Percentiles rank a stretch among this genome's conserved stretches.
These are phyloP conservation scores for Aureobasidium sp. DNA, from an alignment of 2,329 filamentous ascomycete species.

Conservation along the genomic window DNA sequence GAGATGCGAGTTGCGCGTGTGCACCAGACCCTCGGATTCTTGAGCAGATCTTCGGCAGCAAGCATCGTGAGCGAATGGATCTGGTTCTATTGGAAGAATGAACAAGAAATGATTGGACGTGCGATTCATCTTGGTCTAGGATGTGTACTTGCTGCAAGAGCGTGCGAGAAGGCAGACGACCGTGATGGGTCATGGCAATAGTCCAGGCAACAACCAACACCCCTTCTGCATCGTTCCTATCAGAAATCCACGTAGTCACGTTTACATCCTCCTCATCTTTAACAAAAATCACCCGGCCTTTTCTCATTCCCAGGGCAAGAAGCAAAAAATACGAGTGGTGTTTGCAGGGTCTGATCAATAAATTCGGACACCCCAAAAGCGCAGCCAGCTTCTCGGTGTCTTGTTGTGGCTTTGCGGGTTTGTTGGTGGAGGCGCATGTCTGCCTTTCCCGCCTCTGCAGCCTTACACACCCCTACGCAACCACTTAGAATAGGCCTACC, in stretches of 20 bases:
- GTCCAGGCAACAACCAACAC: slow-evolving; percentile 9
- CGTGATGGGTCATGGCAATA: not conserved
- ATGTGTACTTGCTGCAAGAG: not conserved
- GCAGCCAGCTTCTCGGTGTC: not conserved
- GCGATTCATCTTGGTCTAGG: not conserved
- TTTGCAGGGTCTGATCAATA: not conserved
- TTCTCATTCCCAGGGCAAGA: not conserved
- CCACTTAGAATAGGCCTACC: not conserved
- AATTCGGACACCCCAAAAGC: not conserved
- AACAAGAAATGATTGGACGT: not conserved
- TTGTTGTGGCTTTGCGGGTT: not conserved
- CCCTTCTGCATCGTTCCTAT: not conserved
- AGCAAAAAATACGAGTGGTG: not conserved
- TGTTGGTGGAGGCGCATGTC: not conserved
- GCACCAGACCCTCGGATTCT: not conserved
- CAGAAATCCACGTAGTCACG: not conserved
- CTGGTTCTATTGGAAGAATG: not conserved
- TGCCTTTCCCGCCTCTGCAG: not conserved
- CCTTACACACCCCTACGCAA: not conserved
- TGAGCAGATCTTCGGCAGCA: not conserved
- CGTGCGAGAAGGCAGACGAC: not conserved
- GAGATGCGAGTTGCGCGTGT: not conserved
- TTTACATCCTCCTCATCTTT: not conserved
- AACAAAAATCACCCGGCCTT: not conserved
- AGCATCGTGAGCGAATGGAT: not conserved